A percentile compares a stretch with the other conserved stretches of the same genome.
Evolutionary conservation across 2,329 filamentous ascomycete genomes (phyloP).

Genomic region (Cladophialophora bantiana): DNA sequence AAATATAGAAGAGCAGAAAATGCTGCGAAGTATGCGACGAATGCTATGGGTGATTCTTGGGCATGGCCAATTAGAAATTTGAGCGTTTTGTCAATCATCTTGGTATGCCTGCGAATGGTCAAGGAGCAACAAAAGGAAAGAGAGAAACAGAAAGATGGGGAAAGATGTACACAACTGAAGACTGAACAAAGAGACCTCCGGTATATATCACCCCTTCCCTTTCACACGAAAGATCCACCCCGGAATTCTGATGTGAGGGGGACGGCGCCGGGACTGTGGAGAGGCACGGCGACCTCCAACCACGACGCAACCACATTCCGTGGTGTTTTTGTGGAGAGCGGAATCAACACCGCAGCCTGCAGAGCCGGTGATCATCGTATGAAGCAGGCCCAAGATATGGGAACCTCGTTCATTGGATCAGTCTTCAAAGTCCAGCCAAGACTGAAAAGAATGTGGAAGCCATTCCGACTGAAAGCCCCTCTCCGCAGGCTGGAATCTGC

Average conservation of each 20-base stretch:
- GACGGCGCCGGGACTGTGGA: conserved; percentile 7
- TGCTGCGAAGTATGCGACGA: conserved; percentile 33
- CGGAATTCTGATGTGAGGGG: conserved; percentile 22
- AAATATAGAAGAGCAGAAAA: conserved; percentile 50
- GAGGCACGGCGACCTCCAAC: background rate
- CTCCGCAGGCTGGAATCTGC: background rate
- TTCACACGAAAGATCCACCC: conserved; percentile 11
- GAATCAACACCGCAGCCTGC: conserved; percentile 21
- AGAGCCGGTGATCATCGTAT: background rate
- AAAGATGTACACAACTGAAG: background rate
- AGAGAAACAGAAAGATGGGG: background rate
- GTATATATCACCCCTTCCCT: conserved; percentile 4
- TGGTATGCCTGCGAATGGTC: background rate
- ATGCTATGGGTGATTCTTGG: conserved; percentile 28
- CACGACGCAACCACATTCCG: background rate
- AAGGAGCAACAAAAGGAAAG: background rate
- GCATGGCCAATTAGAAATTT: conserved; percentile 24
- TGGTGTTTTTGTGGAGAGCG: conserved; percentile 19
- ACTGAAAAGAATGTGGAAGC: background rate
- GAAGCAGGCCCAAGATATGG: background rate
- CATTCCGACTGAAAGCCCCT: background rate
- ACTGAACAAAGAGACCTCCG: background rate
- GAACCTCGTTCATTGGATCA: background rate
- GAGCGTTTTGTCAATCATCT: conserved; percentile 37
- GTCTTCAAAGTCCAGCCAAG: background rate